A percentile compares a stretch with the other conserved stretches of the same genome.
These are phyloP conservation scores for Aureoboletus auriporus DNA, from an alignment of 768 basidiomycete species.

Conservation along the genomic window DNA sequence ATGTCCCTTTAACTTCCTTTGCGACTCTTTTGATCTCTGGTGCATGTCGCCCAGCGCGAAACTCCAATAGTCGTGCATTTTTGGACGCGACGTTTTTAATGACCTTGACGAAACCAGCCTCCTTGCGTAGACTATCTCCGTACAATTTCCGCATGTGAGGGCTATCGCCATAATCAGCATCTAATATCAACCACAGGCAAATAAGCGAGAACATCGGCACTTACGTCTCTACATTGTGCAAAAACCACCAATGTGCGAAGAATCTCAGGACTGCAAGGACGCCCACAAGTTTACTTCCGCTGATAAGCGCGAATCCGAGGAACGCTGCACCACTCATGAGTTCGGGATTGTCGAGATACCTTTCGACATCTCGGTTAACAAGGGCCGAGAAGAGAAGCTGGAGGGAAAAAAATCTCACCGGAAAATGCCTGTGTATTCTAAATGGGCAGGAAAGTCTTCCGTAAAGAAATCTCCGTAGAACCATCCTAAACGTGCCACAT, in stretches of 20 bases:
- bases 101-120: constrained; percentile 98
- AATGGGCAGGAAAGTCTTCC: constrained; percentile 83
- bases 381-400: neutral
- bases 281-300: constrained; percentile 89
- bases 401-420: constrained; percentile 44
- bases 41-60: constrained; percentile 73
- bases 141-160: constrained; percentile 99
- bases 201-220: constrained; percentile 23
- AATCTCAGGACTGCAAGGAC: constrained; percentile 80
- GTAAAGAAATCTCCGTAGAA: constrained; percentile 98
- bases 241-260: constrained; percentile 94
- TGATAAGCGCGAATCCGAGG: constrained; percentile 90
- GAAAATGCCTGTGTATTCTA: constrained; percentile 97
- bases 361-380: constrained; percentile 23
- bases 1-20: constrained; percentile 87
- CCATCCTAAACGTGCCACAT: constrained; percentile 61
- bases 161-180: constrained; percentile 37
- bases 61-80: constrained; percentile 73
- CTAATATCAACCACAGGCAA: neutral
- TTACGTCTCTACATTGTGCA: constrained; percentile 87
- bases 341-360: constrained; percentile 93
- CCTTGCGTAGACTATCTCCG: constrained; percentile 88
- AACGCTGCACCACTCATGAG: constrained; percentile 94
- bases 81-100: constrained; percentile 88
- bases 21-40: constrained; percentile 83